Percentiles rank a stretch among this genome's conserved stretches.
Conservation (phyloP, 306 rosid genomes). For the Luffa aegyptiaca region DNA sequence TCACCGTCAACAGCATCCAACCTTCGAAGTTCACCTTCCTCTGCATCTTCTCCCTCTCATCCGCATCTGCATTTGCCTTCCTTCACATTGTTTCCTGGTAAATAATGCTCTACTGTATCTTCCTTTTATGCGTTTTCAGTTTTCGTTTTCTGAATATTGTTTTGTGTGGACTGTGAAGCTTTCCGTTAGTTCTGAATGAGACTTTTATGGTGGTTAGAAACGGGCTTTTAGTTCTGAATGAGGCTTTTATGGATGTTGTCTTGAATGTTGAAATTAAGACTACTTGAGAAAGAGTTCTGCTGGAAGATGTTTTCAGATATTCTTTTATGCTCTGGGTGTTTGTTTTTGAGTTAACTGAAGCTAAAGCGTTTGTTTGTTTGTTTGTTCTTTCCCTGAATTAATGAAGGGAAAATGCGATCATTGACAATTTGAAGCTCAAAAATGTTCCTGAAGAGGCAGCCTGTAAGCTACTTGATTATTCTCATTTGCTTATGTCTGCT, state of each 20-base stretch:
- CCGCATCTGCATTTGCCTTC: conserved; percentile 52
- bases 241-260: neutral
- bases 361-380: neutral
- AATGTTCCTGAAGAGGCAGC: conserved; percentile 39
- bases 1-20: conserved; percentile 65
- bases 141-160: neutral
- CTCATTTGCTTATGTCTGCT: neutral
- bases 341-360: neutral
- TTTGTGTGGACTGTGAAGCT: neutral
- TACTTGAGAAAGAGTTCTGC: neutral
- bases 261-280: neutral
- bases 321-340: neutral
- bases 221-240: neutral
- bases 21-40: conserved; percentile 56
- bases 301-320: neutral
- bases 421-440: conserved; percentile 34
- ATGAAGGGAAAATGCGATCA: conserved; percentile 55
- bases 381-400: neutral
- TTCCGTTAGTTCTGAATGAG: neutral
- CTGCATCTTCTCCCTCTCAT: conserved; percentile 46
- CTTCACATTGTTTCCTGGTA: conserved; percentile 54
- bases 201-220: neutral
- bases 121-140: neutral
- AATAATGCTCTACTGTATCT: neutral
- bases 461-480: conserved; percentile 40